phyloP scores from a whole-genome alignment of 2,329 filamentous ascomycete species.

The Trichoderma gracile region DNA sequence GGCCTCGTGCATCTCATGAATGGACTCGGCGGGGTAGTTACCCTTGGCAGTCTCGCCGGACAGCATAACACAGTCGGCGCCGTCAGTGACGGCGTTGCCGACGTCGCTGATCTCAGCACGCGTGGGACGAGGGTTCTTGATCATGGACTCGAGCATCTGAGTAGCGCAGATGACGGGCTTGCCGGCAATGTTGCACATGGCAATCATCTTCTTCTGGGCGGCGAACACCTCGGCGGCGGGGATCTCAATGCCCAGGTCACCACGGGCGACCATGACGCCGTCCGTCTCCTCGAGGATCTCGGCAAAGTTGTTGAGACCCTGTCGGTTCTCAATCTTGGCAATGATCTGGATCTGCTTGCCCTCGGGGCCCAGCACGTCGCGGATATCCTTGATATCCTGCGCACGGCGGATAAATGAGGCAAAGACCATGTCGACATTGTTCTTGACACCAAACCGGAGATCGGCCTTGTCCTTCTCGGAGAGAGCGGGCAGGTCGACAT shows the following conservation, averaged over 20 bases:
- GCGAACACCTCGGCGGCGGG: slow-evolving; percentile 98
- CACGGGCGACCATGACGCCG: slow-evolving; percentile 99
- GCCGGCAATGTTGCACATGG: slow-evolving; percentile 98
- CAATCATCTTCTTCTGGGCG: slow-evolving; percentile 99
- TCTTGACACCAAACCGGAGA: slow-evolving; percentile 94
- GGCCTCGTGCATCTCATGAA: slow-evolving; percentile 97
- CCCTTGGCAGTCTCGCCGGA: slow-evolving; percentile 99
- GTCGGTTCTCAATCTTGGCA: slow-evolving; percentile 99
- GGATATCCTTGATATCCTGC: slow-evolving; percentile 90
- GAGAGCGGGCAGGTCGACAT: slow-evolving; percentile 94
- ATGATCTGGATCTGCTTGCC: slow-evolving; percentile 99
- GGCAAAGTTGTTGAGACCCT: slow-evolving; percentile 99
- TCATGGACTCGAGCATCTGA: slow-evolving; percentile 99
- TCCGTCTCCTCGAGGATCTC: slow-evolving; percentile 96
- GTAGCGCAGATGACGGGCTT: slow-evolving; percentile 99
- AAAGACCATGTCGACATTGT: slow-evolving; percentile 98
- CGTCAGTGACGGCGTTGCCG: slow-evolving; percentile 95
- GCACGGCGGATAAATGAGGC: slow-evolving; percentile 96
- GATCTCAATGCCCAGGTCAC: slow-evolving; percentile 95
- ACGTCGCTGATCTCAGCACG: slow-evolving; percentile 98
- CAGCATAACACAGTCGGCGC: slow-evolving; percentile 99
- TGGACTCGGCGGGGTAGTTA: slow-evolving; percentile 86
- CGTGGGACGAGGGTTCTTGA: slow-evolving; percentile 97
- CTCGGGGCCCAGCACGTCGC: slow-evolving; percentile 83
- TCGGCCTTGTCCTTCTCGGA: slow-evolving; percentile 98